Evolutionary conservation across 768 basidiomycete genomes (phyloP).

Genomic region (Agrocybe praecox): DNA sequence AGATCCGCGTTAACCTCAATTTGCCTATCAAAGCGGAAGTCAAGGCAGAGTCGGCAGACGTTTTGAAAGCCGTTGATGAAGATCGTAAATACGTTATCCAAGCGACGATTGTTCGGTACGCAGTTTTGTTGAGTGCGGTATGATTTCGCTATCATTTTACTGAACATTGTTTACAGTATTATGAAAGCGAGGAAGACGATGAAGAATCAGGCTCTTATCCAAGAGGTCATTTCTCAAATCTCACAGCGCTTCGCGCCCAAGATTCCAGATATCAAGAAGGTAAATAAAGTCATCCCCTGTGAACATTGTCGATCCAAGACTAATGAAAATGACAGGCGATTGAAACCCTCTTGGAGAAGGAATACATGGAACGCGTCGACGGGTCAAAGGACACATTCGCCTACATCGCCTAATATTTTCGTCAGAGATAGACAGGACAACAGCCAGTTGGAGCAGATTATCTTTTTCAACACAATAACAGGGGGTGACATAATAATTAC

Average conservation of each 20-base stretch:
- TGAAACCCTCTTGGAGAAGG: constrained; percentile 91
- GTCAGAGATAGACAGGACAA: too few relatives aligned
- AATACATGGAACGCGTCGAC: constrained; percentile 95
- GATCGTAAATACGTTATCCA: constrained; percentile 97
- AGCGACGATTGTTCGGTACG: constrained; percentile 85
- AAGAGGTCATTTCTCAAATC: constrained; percentile 89
- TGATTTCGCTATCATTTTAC: neutral
- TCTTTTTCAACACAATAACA: too few relatives aligned
- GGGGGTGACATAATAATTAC: too few relatives aligned
- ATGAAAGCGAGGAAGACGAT: constrained; percentile 96
- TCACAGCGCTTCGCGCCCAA: constrained; percentile 88
- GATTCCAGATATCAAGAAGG: constrained; percentile 97
- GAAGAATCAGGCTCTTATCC: constrained; percentile 90
- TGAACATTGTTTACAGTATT: constrained; percentile 49
- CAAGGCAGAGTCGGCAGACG: constrained; percentile 87
- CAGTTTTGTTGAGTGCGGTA: constrained; percentile 6
- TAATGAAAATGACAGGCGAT: constrained; percentile 61
- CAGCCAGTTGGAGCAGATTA: too few relatives aligned
- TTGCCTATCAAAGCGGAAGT: constrained; percentile 93
- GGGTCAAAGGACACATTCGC: constrained; percentile 89
- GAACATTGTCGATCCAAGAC: neutral
- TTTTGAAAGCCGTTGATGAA: constrained; percentile 93
- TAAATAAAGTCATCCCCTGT: constrained; percentile 23
- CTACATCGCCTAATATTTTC: constrained; percentile 59
- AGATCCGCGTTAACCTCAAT: constrained; percentile 91